A percentile compares a stretch with the other conserved stretches of the same genome.
Evolutionary conservation across 202 grass and related monocot genomes (phyloP).

Genomic region (Carex arenaria): DNA sequence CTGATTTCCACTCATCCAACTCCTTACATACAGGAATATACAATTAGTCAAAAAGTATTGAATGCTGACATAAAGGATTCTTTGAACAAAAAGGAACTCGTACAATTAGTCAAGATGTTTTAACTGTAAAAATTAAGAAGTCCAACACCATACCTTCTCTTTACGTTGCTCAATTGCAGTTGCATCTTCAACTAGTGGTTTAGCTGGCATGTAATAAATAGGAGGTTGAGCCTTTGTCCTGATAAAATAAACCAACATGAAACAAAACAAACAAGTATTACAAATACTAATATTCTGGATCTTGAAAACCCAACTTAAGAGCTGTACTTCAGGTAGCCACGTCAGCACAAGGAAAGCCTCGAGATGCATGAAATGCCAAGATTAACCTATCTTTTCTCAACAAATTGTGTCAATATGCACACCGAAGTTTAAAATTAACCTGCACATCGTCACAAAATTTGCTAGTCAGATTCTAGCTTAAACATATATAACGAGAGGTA

Average conservation of each 20-base stretch:
- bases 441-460: slow-evolving; percentile 45
- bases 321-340: slow-evolving; percentile 27
- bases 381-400: slow-evolving; percentile 96
- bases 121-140: slow-evolving; percentile 10
- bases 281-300: slow-evolving; percentile 8
- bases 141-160: slow-evolving; percentile 44
- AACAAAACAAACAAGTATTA: slow-evolving; percentile 29
- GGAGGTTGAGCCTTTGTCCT: slow-evolving; percentile 91
- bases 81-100: not conserved
- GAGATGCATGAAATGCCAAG: slow-evolving; percentile 57
- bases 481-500: not conserved
- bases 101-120: slow-evolving; percentile 17
- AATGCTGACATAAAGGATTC: not conserved
- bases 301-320: slow-evolving; percentile 20
- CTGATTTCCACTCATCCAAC: slow-evolving; percentile 79
- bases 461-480: not conserved
- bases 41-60: not conserved
- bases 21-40: slow-evolving; percentile 34
- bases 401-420: slow-evolving; percentile 99
- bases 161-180: slow-evolving; percentile 52
- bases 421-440: slow-evolving; percentile 99
- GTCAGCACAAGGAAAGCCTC: slow-evolving; percentile 47
- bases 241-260: slow-evolving; percentile 34
- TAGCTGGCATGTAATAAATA: slow-evolving; percentile 80
- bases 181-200: slow-evolving; percentile 69